Evolutionary conservation across 2,329 filamentous ascomycete genomes (phyloP).

Genomic region (Daldinia eschscholtzii): DNA sequence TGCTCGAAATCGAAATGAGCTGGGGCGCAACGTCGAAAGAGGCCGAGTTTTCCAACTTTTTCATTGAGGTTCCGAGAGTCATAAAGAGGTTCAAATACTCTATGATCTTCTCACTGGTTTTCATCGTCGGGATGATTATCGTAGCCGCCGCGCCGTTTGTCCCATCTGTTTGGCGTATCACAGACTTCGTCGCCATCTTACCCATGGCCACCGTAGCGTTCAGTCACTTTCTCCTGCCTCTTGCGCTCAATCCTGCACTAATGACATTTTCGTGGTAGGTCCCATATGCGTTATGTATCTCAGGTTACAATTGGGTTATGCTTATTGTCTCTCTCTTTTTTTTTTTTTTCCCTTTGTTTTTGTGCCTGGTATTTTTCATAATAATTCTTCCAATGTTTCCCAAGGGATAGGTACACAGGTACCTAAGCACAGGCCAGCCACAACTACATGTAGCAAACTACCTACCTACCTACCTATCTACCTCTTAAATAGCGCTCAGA

Average conservation of each 20-base stretch:
- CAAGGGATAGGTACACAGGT: too few species aligned
- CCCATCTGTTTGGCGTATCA: conserved; percentile 74
- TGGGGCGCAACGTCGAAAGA: conserved; percentile 91
- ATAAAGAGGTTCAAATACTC: conserved; percentile 82
- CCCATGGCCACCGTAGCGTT: conserved; percentile 79
- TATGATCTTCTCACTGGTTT: conserved; percentile 71
- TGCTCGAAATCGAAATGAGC: conserved; percentile 87
- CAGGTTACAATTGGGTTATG: too few species aligned
- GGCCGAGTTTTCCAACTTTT: conserved; percentile 84
- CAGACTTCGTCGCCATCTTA: conserved; percentile 79
- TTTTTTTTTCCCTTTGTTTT: too few species aligned
- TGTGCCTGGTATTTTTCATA: too few species aligned
- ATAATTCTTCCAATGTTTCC: not conserved
- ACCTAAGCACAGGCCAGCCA: too few species aligned
- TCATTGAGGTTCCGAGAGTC: conserved; percentile 84
- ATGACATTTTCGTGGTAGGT: conserved; percentile 82
- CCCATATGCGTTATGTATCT: too few species aligned
- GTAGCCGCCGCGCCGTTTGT: conserved; percentile 74
- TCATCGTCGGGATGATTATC: conserved; percentile 73
- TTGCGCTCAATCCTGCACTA: conserved; percentile 81
- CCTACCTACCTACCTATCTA: too few species aligned
- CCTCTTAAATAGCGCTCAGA: too few species aligned
- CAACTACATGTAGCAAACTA: too few species aligned
- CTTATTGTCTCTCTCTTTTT: not conserved
- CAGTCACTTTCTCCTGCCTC: conserved; percentile 77